These are phyloP conservation scores for Dipteronia sinensis DNA, from an alignment of 345 rosid genomes.

Conservation along the genomic window DNA sequence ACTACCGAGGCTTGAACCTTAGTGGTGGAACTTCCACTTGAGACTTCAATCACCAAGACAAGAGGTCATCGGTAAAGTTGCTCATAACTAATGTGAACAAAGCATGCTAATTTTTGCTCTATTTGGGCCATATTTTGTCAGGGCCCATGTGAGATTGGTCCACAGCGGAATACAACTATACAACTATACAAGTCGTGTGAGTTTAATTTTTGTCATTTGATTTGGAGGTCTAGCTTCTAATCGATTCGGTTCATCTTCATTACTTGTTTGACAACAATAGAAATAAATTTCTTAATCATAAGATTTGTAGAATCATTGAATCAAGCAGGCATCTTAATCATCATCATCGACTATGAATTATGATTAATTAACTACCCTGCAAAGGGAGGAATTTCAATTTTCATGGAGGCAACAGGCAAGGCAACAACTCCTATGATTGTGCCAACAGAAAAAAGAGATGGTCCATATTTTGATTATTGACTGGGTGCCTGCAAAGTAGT, in stretches of 20 bases:
- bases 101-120: not conserved
- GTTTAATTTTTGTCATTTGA: not conserved
- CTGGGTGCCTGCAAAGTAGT: not conserved
- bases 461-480: not conserved
- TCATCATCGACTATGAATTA: not conserved
- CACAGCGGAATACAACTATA: not conserved
- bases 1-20: too few species aligned
- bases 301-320: not conserved
- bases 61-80: too few species aligned
- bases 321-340: not conserved
- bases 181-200: not conserved
- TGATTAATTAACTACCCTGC: not conserved
- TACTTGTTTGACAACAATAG: not conserved
- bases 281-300: not conserved
- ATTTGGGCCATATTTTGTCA: not conserved
- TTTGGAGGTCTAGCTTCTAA: not conserved
- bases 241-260: not conserved
- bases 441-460: not conserved
- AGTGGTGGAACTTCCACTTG: too few species aligned
- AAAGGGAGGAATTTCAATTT: not conserved
- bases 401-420: not conserved
- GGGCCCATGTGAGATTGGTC: conserved; percentile 8
- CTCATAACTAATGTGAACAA: too few species aligned
- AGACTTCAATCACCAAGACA: too few species aligned
- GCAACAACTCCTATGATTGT: not conserved